Evolutionary conservation across 345 rosid species (phyloP).

Genomic region (Dipteronia sinensis): DNA sequence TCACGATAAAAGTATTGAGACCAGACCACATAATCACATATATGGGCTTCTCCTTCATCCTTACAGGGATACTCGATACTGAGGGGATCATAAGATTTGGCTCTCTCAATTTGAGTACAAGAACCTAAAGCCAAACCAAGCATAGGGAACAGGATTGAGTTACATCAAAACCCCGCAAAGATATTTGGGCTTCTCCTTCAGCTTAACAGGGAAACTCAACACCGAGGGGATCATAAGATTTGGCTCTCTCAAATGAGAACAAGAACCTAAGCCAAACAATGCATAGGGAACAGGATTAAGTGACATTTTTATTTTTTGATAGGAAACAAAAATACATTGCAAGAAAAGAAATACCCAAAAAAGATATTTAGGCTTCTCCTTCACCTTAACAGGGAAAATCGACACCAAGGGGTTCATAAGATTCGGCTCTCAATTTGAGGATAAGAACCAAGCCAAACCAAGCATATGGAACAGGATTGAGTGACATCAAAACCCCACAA

Average conservation of each 20-base stretch:
- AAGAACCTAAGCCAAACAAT: constrained; percentile 1
- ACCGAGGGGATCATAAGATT: background rate
- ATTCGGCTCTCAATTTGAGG: background rate
- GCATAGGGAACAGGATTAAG: background rate
- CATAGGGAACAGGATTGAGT: background rate
- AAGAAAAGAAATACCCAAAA: too few relatives aligned
- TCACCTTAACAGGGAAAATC: background rate
- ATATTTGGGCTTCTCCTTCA: background rate
- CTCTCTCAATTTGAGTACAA: background rate
- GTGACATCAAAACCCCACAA: background rate
- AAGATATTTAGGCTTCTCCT: background rate
- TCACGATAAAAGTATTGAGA: background rate
- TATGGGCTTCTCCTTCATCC: background rate
- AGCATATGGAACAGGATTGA: background rate
- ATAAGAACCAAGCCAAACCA: constrained; percentile 7
- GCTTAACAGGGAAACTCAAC: background rate
- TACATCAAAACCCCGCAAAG: too few relatives aligned
- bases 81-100: background rate
- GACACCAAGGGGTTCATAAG: background rate
- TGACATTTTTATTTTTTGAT: too few relatives aligned
- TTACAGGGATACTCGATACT: background rate
- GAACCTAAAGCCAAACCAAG: constrained; percentile 5
- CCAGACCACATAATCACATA: background rate
- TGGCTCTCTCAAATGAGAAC: background rate
- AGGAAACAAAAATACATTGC: too few relatives aligned